Evolutionary conservation across 768 basidiomycete genomes (phyloP).

Genomic region (Cyclocybe aegerita): DNA sequence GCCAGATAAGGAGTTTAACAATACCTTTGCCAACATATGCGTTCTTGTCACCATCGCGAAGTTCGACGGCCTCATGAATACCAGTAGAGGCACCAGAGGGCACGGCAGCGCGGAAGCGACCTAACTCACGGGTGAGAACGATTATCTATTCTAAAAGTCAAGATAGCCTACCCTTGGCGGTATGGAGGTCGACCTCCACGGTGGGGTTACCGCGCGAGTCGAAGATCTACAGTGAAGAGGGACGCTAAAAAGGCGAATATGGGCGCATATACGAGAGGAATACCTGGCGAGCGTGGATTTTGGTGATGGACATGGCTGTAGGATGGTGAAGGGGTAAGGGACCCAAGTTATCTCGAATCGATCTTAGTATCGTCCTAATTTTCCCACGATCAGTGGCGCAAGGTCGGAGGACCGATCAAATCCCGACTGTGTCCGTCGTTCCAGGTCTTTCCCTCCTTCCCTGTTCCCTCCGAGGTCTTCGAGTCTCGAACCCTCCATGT

Average conservation of each 20-base stretch:
- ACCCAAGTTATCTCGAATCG: conserved; percentile 33
- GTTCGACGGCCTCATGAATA: conserved; percentile 97
- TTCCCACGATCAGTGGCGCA: conserved; percentile 36
- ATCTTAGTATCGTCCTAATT: conserved; percentile 32
- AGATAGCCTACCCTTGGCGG: conserved; percentile 66
- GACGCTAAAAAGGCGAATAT: conserved; percentile 6
- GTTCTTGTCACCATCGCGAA: conserved; percentile 93
- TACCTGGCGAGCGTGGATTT: conserved; percentile 93
- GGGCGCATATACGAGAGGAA: conserved; percentile 9
- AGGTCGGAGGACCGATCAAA: conserved; percentile 17
- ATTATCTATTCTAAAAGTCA: conserved; percentile 7
- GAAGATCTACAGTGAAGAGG: conserved; percentile 71
- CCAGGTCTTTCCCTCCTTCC: neutral
- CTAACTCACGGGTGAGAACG: conserved; percentile 36
- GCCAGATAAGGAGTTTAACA: conserved; percentile 18
- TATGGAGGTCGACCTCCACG: conserved; percentile 90
- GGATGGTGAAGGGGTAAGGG: conserved; percentile 25
- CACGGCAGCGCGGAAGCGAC: conserved; percentile 90
- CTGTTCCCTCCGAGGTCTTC: no score
- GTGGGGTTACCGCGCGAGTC: conserved; percentile 99
- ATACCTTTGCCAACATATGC: conserved; percentile 95
- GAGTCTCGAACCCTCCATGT: no score
- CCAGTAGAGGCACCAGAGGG: conserved; percentile 99
- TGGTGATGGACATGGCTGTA: conserved; percentile 83
- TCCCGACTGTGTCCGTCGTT: conserved; percentile 12